Evolutionary conservation across 345 rosid genomes (phyloP).

Genomic region (Citrus cavaleriei): DNA sequence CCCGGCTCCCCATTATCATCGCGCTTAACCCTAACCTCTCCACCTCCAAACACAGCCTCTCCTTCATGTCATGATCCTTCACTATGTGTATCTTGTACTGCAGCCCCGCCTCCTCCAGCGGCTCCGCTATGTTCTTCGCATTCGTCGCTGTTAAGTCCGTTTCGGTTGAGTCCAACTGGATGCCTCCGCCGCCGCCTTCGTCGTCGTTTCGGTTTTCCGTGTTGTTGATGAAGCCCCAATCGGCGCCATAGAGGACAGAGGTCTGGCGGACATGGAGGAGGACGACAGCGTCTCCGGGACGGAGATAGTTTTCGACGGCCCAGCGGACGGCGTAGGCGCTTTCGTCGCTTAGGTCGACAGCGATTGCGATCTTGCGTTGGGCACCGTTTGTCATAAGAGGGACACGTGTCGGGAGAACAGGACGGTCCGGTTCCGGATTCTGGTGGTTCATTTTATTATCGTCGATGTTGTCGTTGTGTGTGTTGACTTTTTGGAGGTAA

Average conservation of each 20-base stretch:
- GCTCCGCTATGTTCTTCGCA: slow-evolving; percentile 60
- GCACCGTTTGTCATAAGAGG: slow-evolving; percentile 28
- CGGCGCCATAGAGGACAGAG: slow-evolving; percentile 63
- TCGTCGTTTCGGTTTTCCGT: background rate
- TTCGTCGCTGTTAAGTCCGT: slow-evolving; percentile 50
- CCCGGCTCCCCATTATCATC: slow-evolving; percentile 86
- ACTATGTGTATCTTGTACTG: slow-evolving; percentile 77
- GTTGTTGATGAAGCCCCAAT: slow-evolving; percentile 60
- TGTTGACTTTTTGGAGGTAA: background rate
- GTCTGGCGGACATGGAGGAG: slow-evolving; percentile 66
- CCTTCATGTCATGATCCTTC: slow-evolving; percentile 89
- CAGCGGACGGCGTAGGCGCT: slow-evolving; percentile 65
- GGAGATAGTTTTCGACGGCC: slow-evolving; percentile 66
- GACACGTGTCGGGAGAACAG: slow-evolving; percentile 15
- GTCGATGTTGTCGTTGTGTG: background rate
- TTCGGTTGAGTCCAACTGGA: slow-evolving; percentile 1
- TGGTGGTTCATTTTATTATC: background rate
- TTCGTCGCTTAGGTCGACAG: slow-evolving; percentile 71
- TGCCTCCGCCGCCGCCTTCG: background rate
- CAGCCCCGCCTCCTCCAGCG: slow-evolving; percentile 60
- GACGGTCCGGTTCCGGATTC: slow-evolving; percentile 11
- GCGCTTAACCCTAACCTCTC: slow-evolving; percentile 81
- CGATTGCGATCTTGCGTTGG: slow-evolving; percentile 59
- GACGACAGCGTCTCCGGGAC: slow-evolving; percentile 56
- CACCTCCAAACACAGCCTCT: slow-evolving; percentile 82